A percentile compares a stretch with the other conserved stretches of the same genome.
Conservation (phyloP, 805 yeast species). For the Lachancea dasiensis region DNA sequence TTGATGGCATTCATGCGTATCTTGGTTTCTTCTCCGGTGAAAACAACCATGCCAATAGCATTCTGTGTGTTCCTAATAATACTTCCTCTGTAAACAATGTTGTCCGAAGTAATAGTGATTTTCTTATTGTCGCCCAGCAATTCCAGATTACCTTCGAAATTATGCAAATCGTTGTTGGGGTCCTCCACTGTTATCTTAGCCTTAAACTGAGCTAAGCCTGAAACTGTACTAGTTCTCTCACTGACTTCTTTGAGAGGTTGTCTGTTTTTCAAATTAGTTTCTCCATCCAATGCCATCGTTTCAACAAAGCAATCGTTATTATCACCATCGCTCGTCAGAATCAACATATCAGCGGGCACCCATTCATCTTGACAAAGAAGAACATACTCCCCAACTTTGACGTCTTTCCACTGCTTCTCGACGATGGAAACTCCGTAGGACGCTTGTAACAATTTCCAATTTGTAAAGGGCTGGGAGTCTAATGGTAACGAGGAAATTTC, state of each 20-base stretch:
- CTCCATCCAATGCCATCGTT: constrained; percentile 98
- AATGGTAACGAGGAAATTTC: background rate
- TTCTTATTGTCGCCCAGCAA: constrained; percentile 35
- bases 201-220: constrained; percentile 43
- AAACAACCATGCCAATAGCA: constrained; percentile 73
- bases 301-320: constrained; percentile 72
- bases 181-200: constrained; percentile 71
- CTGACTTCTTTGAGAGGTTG: constrained; percentile 61
- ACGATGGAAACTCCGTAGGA: constrained; percentile 21
- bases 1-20: constrained; percentile 91
- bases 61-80: constrained; percentile 76
- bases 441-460: constrained; percentile 10
- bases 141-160: constrained; percentile 73
- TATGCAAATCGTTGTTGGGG: constrained; percentile 86
- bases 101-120: constrained; percentile 68
- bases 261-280: constrained; percentile 80
- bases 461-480: constrained; percentile 11
- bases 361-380: constrained; percentile 74
- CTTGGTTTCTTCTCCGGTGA: constrained; percentile 94
- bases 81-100: constrained; percentile 87
- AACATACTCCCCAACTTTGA: constrained; percentile 84
- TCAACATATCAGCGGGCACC: constrained; percentile 86
- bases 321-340: constrained; percentile 58
- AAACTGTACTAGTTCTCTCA: constrained; percentile 43
- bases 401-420: constrained; percentile 58